Percentiles rank a stretch among this genome's conserved stretches.
Conservation (phyloP, 352 stramenopile species). For the Phytophthora citricola region DNA sequence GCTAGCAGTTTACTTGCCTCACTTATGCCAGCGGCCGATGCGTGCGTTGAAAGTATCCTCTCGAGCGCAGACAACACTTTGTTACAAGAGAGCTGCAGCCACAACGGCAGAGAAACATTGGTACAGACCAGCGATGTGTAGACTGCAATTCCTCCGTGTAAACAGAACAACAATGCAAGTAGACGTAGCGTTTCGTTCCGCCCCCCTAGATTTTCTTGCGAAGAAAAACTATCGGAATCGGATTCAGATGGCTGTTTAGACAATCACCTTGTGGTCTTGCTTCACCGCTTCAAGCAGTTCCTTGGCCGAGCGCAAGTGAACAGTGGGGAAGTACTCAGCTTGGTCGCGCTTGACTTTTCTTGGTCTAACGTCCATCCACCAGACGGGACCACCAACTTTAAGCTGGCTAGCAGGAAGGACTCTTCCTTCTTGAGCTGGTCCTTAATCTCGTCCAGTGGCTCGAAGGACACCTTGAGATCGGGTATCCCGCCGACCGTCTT, state of each 20-base stretch:
- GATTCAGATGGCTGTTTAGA: slow-evolving; percentile 22
- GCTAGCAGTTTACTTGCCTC: not conserved
- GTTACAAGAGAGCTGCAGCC: slow-evolving; percentile 12
- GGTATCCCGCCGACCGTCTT: slow-evolving; percentile 25
- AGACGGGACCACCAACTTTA: slow-evolving; percentile 30
- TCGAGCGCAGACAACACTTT: slow-evolving; percentile 23
- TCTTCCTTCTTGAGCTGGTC: slow-evolving; percentile 5
- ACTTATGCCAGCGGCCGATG: slow-evolving; percentile 9
- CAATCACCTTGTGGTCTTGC: slow-evolving; percentile 20
- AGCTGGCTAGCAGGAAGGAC: slow-evolving; percentile 7
- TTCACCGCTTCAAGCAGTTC: slow-evolving; percentile 34
- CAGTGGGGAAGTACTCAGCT: slow-evolving; percentile 30
- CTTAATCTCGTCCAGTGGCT: slow-evolving; percentile 30
- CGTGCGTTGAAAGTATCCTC: slow-evolving; percentile 21
- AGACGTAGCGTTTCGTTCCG: too few species aligned
- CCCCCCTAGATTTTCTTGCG: too few species aligned
- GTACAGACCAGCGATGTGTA: slow-evolving; percentile 1
- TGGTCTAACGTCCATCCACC: slow-evolving; percentile 30
- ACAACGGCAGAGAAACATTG: not conserved
- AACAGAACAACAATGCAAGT: too few species aligned
- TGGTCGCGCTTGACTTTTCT: slow-evolving; percentile 38
- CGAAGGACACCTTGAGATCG: slow-evolving; percentile 32
- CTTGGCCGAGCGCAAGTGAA: slow-evolving; percentile 38
- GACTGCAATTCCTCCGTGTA: too few species aligned
- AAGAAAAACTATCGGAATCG: too few species aligned